phyloP scores from a whole-genome alignment of 495 filamentous ascomycete genomes.

The Podospora australis region DNA sequence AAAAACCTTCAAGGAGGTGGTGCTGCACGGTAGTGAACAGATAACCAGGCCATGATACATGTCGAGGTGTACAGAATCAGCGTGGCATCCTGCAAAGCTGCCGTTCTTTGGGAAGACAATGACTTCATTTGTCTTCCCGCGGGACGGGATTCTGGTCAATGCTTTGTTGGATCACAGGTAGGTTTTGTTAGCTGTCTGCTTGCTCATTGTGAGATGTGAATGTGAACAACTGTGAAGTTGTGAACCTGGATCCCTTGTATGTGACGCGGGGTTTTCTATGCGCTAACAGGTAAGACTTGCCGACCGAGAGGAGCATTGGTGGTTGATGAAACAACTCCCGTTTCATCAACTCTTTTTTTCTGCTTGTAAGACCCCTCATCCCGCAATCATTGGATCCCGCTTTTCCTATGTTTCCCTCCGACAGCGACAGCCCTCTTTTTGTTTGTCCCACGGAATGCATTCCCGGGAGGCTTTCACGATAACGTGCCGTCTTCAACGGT shows the following conservation, averaged over 20 bases:
- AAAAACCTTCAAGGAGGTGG: too few species aligned
- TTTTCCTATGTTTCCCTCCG: slow-evolving; percentile 6
- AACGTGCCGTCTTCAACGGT: neutral
- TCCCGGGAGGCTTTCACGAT: neutral
- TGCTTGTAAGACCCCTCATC: neutral
- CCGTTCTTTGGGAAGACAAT: neutral
- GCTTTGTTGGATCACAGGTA: too few species aligned
- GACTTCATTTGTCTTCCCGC: slow-evolving; percentile 4
- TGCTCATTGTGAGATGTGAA: too few species aligned
- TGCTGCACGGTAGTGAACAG: too few species aligned
- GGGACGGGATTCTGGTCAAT: too few species aligned
- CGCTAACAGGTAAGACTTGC: slow-evolving; percentile 6
- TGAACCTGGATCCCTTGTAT: too few species aligned
- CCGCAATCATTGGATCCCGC: slow-evolving; percentile 2
- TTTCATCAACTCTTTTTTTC: slow-evolving; percentile 17
- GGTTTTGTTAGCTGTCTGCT: too few species aligned
- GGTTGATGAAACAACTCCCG: slow-evolving; percentile 22
- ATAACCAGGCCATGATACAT: too few species aligned
- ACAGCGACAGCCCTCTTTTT: neutral
- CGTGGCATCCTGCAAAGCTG: too few species aligned
- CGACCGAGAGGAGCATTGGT: slow-evolving; percentile 6
- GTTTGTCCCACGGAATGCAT: slow-evolving; percentile 7
- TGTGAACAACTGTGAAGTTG: too few species aligned
- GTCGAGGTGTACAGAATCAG: too few species aligned
- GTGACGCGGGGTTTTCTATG: neutral